Conservation (phyloP, 352 stramenopile genomes). For the Globisporangium viniferum region DNA sequence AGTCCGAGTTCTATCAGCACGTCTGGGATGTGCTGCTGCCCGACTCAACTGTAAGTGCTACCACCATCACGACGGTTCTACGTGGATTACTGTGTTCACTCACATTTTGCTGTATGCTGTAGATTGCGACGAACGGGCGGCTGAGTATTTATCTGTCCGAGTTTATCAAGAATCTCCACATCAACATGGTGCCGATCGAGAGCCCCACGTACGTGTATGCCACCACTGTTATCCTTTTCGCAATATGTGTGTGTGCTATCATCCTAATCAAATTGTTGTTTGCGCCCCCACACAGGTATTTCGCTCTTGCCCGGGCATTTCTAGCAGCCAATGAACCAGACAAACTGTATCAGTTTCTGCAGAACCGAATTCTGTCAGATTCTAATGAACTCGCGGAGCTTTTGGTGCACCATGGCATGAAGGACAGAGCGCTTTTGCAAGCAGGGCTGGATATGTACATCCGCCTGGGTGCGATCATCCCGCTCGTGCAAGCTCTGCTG, state of each 20-base stretch:
- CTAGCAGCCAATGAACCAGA: conserved; percentile 34
- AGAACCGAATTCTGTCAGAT: conserved; percentile 53
- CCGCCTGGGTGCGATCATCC: conserved; percentile 38
- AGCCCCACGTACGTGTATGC: conserved; percentile 44
- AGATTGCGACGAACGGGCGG: conserved; percentile 35
- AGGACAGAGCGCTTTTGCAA: conserved; percentile 39
- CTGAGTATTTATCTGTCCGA: conserved; percentile 61
- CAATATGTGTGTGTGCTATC: background rate
- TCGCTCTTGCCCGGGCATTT: conserved; percentile 51
- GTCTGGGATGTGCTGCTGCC: conserved; percentile 52
- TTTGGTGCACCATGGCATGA: conserved; percentile 31
- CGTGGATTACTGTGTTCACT: background rate
- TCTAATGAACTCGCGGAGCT: conserved; percentile 56
- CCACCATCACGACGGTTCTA: background rate
- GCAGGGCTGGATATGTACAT: conserved; percentile 69
- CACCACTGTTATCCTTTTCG: background rate
- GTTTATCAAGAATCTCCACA: conserved; percentile 58
- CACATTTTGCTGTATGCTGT: conserved; percentile 6
- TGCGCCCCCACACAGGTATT: conserved; percentile 29
- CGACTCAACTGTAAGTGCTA: conserved; percentile 31
- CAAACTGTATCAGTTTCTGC: conserved; percentile 68
- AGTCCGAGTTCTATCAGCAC: conserved; percentile 56
- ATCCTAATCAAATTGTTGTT: background rate
- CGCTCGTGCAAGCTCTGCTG: conserved; percentile 51
- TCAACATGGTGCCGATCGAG: conserved; percentile 52